phyloP scores from a whole-genome alignment of 1,284 basidiomycete genomes.

The Naganishia albida region DNA sequence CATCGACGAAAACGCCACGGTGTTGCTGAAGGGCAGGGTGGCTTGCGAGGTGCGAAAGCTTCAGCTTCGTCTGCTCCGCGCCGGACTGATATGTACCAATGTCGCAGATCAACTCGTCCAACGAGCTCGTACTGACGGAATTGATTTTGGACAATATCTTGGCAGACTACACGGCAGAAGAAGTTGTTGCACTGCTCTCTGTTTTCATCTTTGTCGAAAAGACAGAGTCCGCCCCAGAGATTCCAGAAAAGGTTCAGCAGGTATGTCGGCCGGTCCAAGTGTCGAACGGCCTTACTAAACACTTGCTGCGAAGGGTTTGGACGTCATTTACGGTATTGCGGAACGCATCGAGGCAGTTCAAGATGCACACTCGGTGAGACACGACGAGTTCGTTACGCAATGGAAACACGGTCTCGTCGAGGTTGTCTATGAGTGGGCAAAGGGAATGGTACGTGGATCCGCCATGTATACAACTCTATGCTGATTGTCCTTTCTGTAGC shows the following conservation, averaged over 20 bases:
- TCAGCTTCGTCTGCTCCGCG: not conserved
- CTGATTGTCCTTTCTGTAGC: constrained; percentile 57
- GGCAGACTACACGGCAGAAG: constrained; percentile 85
- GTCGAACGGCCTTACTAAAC: not conserved
- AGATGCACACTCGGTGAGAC: constrained; percentile 72
- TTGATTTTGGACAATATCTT: constrained; percentile 94
- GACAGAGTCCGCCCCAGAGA: constrained; percentile 78
- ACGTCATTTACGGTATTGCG: constrained; percentile 75
- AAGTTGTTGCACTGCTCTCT: constrained; percentile 94
- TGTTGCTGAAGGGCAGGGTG: constrained; percentile 92
- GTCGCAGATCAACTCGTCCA: constrained; percentile 90
- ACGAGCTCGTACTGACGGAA: constrained; percentile 93
- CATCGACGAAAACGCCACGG: constrained; percentile 89
- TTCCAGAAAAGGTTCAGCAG: constrained; percentile 73
- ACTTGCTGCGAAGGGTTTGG: constrained; percentile 61
- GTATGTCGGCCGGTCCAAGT: constrained; percentile 35
- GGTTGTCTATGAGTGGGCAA: constrained; percentile 98
- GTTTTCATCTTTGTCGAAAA: constrained; percentile 98
- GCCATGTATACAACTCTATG: not conserved
- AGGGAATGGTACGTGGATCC: constrained; percentile 75
- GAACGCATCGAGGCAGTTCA: constrained; percentile 80
- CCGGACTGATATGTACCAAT: not conserved
- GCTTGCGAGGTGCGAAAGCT: constrained; percentile 78
- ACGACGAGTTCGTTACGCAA: constrained; percentile 69
- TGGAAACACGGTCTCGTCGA: constrained; percentile 89